Base-by-base conservation (phyloP, 768 basidiomycete genomes). In the Pisolithus orientalis region DNA sequence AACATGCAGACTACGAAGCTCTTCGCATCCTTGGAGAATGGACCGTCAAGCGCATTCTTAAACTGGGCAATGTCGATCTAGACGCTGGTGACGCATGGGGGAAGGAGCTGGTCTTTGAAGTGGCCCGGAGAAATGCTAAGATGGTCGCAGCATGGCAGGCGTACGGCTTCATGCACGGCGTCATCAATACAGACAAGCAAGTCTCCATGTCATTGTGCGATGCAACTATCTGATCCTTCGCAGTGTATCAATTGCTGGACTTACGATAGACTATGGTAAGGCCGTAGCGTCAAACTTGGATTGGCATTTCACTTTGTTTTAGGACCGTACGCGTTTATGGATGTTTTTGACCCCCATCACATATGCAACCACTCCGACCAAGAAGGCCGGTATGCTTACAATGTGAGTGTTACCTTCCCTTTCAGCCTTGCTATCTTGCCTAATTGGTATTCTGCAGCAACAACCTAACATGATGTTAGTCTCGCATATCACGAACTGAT, bases 141-240 rank as follows among this genome's bases (percentile, higher is more conserved):
- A 98, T 94, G 89, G 90, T 94, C 0, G 96, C 94, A 8, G 87
- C 79, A 3, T 98, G 96, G 96, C 95, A 99, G 69, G 91, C 82
- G 7, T 89, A 87, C 66, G 92, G 92, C 1, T 94, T 90, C 65
- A 91, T 93, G 91, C 90, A 94, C 62, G 93, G 93, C 0, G 95
- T 99, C 37, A 92, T 99, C 60, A 98, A 98, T 63, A 95, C 94
- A 2, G 95, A 97, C 72, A 96, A 95, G 88, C 88, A 58, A 53
- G 78, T 62, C 16, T 2, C 27, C 25, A 51, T 29, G 39, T 31
- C 14, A 14, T 45, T 27, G 9, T 9, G 8, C 42, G 14, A 11
- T 29, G 8, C 14, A 0, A 34, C 48, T 51, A 39, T 25, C 40
- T 64, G 32, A 65, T 51, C 11, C 11, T 13, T 3, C 32, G 17